phyloP scores from a whole-genome alignment of 345 rosid genomes.

The Euclidium syriacum region DNA sequence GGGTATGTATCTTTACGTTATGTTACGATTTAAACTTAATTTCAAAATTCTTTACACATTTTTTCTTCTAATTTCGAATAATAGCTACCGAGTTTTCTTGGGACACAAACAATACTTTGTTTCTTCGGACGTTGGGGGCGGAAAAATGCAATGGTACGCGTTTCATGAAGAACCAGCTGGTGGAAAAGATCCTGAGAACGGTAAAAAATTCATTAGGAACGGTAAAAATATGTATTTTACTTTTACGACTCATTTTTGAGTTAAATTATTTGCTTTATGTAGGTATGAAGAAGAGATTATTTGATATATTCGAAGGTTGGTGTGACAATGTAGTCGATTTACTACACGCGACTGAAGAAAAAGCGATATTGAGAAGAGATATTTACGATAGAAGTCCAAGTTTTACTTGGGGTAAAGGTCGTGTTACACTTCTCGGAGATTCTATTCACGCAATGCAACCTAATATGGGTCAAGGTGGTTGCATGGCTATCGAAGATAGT shows the following conservation, averaged over 20 bases:
- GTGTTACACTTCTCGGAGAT: conserved; percentile 90
- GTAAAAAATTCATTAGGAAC: too few species aligned
- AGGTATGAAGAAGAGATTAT: conserved; percentile 79
- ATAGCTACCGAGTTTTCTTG: conserved; percentile 88
- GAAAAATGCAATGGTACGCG: conserved; percentile 99
- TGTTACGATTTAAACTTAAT: too few species aligned
- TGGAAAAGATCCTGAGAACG: conserved; percentile 59
- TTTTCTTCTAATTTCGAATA: too few species aligned
- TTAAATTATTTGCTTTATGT: too few species aligned
- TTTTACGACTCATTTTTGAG: too few species aligned
- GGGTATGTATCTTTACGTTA: too few species aligned
- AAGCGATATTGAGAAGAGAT: conserved; percentile 77
- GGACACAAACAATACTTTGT: conserved; percentile 98
- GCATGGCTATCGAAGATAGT: conserved; percentile 98
- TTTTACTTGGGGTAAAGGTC: conserved; percentile 85
- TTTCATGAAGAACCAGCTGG: conserved; percentile 81
- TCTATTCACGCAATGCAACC: conserved; percentile 97
- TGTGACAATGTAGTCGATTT: conserved; percentile 85
- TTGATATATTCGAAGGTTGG: conserved; percentile 86
- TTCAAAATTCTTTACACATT: too few species aligned
- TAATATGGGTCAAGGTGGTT: conserved; percentile 94
- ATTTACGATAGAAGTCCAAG: conserved; percentile 72
- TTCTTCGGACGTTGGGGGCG: conserved; percentile 93
- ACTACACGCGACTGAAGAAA: conserved; percentile 70
- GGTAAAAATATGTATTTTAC: too few species aligned